Base-by-base conservation (phyloP, 768 basidiomycete genomes). In the Russula olivacea region DNA sequence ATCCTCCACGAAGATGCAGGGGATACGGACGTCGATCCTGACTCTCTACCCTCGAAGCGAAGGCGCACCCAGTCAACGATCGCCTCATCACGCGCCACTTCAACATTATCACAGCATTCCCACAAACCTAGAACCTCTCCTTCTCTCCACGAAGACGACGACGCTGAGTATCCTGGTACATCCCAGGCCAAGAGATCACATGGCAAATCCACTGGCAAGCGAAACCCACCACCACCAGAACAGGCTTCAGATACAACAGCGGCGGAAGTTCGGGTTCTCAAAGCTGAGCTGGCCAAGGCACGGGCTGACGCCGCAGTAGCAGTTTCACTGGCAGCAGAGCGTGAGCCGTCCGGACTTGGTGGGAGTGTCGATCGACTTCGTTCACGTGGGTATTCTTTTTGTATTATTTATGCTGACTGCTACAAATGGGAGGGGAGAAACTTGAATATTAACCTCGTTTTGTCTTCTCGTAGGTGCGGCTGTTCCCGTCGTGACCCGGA, bases 281-380 rank as follows among this genome's bases (percentile, higher is more conserved):
- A 45, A 19, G 58, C 63, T 0, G 53, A 64, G 40, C 63, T 64
- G 9, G 38, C 58, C 47, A 55, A 51, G 23, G 63, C 53, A 14
- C 58, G 58, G 3, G 63, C 58, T 8, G 53, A 59, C 19, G 40
- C 63, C 0, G 53, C 58, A 0, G 63, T 58, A 3, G 63, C 58
- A 0, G 58, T 59, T 15, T 52, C 63, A 2, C 63, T 55, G 32
- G 63, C 53, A 1, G 48, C 63, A 6, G 63, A 64, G 30, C 52
- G 53, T 23, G 63, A 64, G 32, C 52, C 63, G 1, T 1, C 19
- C 1, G 63, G 63, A 32, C 23, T 50, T 3, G 63, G 63, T 12
- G 63, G 63, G 17, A 59, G 53, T 32, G 30, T 50, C 6, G 58
- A 64, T 49, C 52, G 63, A 5, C 58, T 64, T 17, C 48, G 45